phyloP scores from a whole-genome alignment of 2,329 filamentous ascomycete species.

The Lizonia empirigonia region DNA sequence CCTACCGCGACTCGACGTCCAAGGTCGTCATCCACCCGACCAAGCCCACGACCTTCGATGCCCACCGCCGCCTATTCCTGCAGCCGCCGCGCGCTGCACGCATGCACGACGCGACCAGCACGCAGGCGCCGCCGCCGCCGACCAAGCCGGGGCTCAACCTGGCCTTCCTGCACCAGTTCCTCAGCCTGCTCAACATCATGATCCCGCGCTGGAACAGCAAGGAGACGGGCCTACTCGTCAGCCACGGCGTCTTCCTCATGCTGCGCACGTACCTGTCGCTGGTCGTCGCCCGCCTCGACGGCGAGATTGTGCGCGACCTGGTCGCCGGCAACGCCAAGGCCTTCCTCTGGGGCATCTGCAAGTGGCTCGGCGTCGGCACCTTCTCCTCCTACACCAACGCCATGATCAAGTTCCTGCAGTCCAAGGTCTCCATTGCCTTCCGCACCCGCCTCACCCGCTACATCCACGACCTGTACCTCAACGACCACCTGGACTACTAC shows the following conservation, averaged over 20 bases:
- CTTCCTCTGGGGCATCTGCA: conserved; percentile 86
- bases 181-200: conserved; percentile 97
- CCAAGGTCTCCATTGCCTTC: conserved; percentile 98
- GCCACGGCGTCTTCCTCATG: conserved; percentile 88
- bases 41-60: conserved; percentile 93
- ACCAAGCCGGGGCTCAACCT: conserved; percentile 94
- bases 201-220: conserved; percentile 95
- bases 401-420: conserved; percentile 98
- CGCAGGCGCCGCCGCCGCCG: conserved; percentile 79
- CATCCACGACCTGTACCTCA: conserved; percentile 95
- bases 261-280: conserved; percentile 92
- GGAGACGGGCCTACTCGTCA: conserved; percentile 86
- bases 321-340: conserved; percentile 91
- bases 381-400: conserved; percentile 97
- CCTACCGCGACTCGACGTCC: conserved; percentile 83
- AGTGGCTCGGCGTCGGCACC: conserved; percentile 94
- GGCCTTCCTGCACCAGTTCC: conserved; percentile 94
- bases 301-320: conserved; percentile 92
- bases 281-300: conserved; percentile 89
- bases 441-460: conserved; percentile 92
- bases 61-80: conserved; percentile 88
- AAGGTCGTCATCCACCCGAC: conserved; percentile 91
- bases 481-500: conserved; percentile 94
- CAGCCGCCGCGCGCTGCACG: conserved; percentile 86
- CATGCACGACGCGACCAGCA: conserved; percentile 66